Evolutionary conservation across 139 green algal species (phyloP), one percentile per base, ranked within the genome.

Genomic region (Pseudopediastrum boryanum): DNA sequence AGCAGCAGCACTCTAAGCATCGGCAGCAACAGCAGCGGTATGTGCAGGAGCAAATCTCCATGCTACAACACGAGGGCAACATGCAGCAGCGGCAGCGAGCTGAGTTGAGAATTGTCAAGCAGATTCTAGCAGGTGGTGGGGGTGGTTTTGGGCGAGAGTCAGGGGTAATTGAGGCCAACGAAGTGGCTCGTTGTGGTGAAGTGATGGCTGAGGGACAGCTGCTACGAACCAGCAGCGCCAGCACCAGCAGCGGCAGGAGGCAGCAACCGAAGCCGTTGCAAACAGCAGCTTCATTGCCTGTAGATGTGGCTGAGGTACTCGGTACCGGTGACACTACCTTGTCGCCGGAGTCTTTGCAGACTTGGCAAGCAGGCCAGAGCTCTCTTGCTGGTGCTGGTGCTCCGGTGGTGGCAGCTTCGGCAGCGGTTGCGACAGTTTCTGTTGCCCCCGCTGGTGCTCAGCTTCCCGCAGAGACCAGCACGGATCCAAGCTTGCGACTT

Each of bases 211-310:
- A n/a, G n/a, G n/a, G n/a, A n/a, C n/a, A n/a, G n/a, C n/a, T n/a
- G n/a, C n/a, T n/a, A n/a, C n/a, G n/a, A n/a, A n/a, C n/a, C n/a
- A n/a, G n/a, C n/a, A n/a, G n/a, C n/a, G 54, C 8, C 54, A 27
- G 8, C 54, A 64, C n/a, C 54, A 38, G 54, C 54, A 64, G 54
- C 54, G 10, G 54, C 54, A 27, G 54, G 54, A 64, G 54, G 54
- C 54, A 27, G 54, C 31, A 27, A 27, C 10, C 8, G 54, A 9
- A 6, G 54, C 54, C 8, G n/a, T 29, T 6, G 54, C 54, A 27
- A 27, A 9, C n/a, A n/a, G 54, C n/a, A 64, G 54, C 54, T 25
- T 6, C n/a, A 9, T 25, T 27, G 54, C 54, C 7, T 64, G n/a
- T 25, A 64, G 8, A 25, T 64, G 54, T 27, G 31, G 8, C 7